Base-by-base conservation (phyloP, 305 asterid genomes). In the Rubia peregrina region DNA sequence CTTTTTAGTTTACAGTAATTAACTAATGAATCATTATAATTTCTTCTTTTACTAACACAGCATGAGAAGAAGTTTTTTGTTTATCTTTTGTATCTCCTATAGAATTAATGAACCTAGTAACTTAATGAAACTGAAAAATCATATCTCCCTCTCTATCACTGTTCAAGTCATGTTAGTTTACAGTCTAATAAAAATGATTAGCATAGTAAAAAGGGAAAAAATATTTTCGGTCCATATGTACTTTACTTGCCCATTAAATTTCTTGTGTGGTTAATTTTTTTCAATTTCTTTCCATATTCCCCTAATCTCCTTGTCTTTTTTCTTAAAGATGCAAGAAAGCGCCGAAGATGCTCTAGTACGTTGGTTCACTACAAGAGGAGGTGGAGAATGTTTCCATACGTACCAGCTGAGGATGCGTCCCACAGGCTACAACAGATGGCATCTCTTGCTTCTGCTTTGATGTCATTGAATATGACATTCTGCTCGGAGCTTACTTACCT, bases 361-460 rank as follows among this genome's bases (percentile, higher is more conserved):
- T 69, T 86, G 61, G 95, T 84, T 69, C 71, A 81, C 75, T 84
- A 84, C 75, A 89, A 91, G 87, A 89, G 78, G 81, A 85, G 89
- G 51, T 80, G 96, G 77, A 89, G 88, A 78, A 77, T 91, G 79
- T 72, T 88, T 79, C 82, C 95, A 64, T 88, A 75, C 73, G 62
- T 74, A 72, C 91, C 97, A 17, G 78, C 86, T 5, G 86, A 86
- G 38, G 87, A 86, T 78, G 77, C 80, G 41, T 73, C 57, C 56
- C 81, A 85, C 66, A 81, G 89, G 81, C 79, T 83, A 40, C 75
- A 36, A 36, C 97, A 91, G 70, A 82, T 91, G 93, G 78, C 83
- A 77, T 85, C 97, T 67, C 91, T 91, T 69, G 95, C 95, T 74
- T 61, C 80, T 30, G 96, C 93, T 73, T 80, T 91, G 80, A 89